phyloP scores from a whole-genome alignment of 2,329 filamentous ascomycete genomes.

The Periconia sp. region DNA sequence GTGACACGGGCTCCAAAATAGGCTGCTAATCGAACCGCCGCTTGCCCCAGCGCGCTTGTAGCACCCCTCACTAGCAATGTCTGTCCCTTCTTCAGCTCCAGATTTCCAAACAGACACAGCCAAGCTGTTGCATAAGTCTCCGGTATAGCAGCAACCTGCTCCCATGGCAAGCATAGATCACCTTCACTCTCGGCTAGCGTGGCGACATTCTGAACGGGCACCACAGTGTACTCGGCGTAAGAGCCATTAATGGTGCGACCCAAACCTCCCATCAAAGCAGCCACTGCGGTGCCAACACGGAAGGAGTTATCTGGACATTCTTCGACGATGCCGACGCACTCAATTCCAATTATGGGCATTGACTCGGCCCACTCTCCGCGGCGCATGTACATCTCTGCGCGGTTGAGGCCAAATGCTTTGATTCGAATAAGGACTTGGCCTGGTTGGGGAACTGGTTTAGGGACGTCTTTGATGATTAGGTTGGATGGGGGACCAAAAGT shows the following conservation, averaged over 20 bases:
- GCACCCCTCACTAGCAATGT: conserved; percentile 45
- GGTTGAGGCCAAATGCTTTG: conserved; percentile 48
- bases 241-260: too few species aligned
- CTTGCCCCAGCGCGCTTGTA: conserved; percentile 43
- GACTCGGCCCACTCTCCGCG: conserved; percentile 46
- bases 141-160: conserved; percentile 44
- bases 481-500: conserved; percentile 36
- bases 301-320: conserved; percentile 40
- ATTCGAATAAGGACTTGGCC: conserved; percentile 41
- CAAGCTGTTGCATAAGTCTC: conserved; percentile 47
- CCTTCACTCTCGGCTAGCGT: conserved; percentile 27
- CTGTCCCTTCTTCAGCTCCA: conserved; percentile 40
- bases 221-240: too few species aligned
- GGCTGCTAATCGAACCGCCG: neutral
- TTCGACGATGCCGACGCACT: conserved; percentile 48
- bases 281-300: conserved; percentile 36
- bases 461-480: conserved; percentile 24
- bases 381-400: conserved; percentile 52
- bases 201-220: too few species aligned
- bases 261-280: neutral
- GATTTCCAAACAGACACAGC: conserved; percentile 42
- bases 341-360: conserved; percentile 44
- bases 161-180: conserved; percentile 36
- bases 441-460: conserved; percentile 28
- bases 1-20: too few species aligned